Evolutionary conservation across 257 asterid genomes (phyloP).

Genomic region (Solanum bukasovii): DNA sequence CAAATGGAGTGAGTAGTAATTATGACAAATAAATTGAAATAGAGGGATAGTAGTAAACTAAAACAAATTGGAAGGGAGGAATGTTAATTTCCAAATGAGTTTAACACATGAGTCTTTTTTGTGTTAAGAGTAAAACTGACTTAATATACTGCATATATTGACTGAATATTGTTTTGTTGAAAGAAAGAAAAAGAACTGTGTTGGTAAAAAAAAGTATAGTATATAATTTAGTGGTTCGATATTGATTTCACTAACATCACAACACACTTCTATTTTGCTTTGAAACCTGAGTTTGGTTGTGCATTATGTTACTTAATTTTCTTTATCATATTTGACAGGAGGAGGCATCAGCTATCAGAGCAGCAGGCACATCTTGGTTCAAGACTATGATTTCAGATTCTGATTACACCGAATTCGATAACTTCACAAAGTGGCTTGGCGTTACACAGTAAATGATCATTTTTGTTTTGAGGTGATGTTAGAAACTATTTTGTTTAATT

Average conservation of each 20-base stretch:
- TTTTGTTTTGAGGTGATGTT: neutral
- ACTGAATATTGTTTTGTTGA: neutral
- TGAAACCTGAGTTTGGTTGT: neutral
- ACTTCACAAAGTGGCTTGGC: slow-evolving; percentile 87
- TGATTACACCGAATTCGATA: slow-evolving; percentile 75
- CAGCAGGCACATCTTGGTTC: slow-evolving; percentile 70
- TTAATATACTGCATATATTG: neutral
- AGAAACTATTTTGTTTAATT: neutral
- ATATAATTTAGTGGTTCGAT: neutral
- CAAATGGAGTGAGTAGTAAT: neutral
- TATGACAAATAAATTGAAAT: neutral
- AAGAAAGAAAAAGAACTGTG: neutral
- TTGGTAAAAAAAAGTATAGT: no score
- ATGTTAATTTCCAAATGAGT: neutral
- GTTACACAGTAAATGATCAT: slow-evolving; percentile 40
- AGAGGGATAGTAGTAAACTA: neutral
- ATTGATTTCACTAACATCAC: neutral
- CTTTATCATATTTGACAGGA: slow-evolving; percentile 25
- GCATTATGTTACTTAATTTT: neutral
- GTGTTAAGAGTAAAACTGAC: neutral
- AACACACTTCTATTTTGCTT: no score
- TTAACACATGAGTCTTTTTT: neutral
- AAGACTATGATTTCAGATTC: slow-evolving; percentile 84
- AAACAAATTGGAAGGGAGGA: neutral
- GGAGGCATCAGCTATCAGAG: slow-evolving; percentile 61